phyloP scores from a whole-genome alignment of 2,329 filamentous ascomycete species.

The Pestalotiopsis sp. region DNA sequence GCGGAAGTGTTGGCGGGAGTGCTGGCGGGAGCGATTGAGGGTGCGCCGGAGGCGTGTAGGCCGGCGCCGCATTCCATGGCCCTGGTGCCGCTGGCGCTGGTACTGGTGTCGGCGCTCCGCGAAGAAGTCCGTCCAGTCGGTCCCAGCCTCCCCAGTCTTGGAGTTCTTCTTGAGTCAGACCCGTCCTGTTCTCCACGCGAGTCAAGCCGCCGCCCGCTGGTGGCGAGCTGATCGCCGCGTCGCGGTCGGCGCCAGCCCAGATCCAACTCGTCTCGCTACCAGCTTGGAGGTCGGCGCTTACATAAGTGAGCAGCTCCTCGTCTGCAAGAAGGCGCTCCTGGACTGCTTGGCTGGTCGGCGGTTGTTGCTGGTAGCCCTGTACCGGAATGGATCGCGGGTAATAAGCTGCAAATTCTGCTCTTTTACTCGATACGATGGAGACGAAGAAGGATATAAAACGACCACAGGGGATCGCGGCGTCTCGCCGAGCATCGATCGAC shows the following conservation, averaged over 20 bases:
- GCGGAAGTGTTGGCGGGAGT: slow-evolving; percentile 27
- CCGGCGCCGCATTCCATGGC: slow-evolving; percentile 25
- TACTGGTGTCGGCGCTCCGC: slow-evolving; percentile 31
- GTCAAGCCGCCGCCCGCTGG: slow-evolving; percentile 38
- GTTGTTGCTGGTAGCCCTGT: slow-evolving; percentile 24
- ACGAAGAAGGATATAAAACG: slow-evolving; percentile 82
- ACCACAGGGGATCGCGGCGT: slow-evolving; percentile 76
- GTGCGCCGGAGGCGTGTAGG: slow-evolving; percentile 20
- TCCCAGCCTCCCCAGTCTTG: slow-evolving; percentile 82
- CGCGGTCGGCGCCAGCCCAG: slow-evolving; percentile 66
- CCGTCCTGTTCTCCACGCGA: slow-evolving; percentile 48
- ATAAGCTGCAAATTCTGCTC: slow-evolving; percentile 42
- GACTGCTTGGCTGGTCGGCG: slow-evolving; percentile 16
- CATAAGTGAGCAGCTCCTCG: slow-evolving; percentile 86
- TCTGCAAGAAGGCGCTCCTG: slow-evolving; percentile 56
- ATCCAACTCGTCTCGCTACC: slow-evolving; percentile 79
- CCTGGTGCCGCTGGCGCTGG: slow-evolving; percentile 13
- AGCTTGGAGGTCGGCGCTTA: slow-evolving; percentile 83
- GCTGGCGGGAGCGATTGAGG: slow-evolving; percentile 26
- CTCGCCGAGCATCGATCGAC: slow-evolving; percentile 69
- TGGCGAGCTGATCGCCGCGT: slow-evolving; percentile 29
- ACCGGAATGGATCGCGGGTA: slow-evolving; percentile 24
- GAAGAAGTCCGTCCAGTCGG: slow-evolving; percentile 64
- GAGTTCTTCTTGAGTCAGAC: slow-evolving; percentile 56
- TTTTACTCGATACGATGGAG: slow-evolving; percentile 59